Percentiles rank a stretch among this genome's conserved stretches.
phyloP scores from a whole-genome alignment of 139 green algal genomes.

The Astrephomene gubernaculifera region DNA sequence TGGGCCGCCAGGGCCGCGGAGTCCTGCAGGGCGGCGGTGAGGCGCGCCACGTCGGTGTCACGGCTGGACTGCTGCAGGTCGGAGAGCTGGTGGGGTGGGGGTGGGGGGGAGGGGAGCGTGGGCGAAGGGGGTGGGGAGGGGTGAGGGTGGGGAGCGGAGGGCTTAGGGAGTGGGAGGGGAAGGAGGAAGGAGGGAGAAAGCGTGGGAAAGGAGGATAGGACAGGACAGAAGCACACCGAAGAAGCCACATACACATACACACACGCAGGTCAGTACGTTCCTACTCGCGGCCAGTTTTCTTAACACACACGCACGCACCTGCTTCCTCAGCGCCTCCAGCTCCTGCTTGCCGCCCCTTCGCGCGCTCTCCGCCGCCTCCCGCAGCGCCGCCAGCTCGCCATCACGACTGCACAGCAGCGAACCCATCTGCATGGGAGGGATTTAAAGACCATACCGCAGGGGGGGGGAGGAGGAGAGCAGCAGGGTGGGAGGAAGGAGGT shows the following conservation, averaged over 20 bases:
- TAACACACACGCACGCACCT: neutral
- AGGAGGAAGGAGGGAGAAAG: neutral
- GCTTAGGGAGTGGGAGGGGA: neutral
- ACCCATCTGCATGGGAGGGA: neutral
- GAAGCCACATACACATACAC: too few relatives aligned
- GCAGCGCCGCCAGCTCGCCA: neutral
- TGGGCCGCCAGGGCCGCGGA: neutral
- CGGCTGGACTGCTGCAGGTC: neutral
- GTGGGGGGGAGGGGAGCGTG: neutral
- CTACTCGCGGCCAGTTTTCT: neutral
- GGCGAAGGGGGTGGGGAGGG: neutral
- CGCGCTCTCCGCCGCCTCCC: neutral
- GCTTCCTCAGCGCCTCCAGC: neutral
- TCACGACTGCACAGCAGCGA: neutral
- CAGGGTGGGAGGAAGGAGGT: neutral
- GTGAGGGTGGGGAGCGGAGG: neutral
- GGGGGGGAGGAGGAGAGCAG: too few relatives aligned
- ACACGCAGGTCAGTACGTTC: neutral
- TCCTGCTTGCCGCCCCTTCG: neutral
- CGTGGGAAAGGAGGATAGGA: neutral
- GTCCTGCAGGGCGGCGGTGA: slow-evolving; percentile 25
- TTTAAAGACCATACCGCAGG: too few relatives aligned
- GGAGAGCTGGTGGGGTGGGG: neutral
- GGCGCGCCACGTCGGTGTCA: slow-evolving; percentile 30
- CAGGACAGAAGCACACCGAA: too few relatives aligned